A percentile compares a stretch with the other conserved stretches of the same genome.
Evolutionary conservation across 805 yeast genomes (phyloP).

Genomic region (Starmera pachycereana): DNA sequence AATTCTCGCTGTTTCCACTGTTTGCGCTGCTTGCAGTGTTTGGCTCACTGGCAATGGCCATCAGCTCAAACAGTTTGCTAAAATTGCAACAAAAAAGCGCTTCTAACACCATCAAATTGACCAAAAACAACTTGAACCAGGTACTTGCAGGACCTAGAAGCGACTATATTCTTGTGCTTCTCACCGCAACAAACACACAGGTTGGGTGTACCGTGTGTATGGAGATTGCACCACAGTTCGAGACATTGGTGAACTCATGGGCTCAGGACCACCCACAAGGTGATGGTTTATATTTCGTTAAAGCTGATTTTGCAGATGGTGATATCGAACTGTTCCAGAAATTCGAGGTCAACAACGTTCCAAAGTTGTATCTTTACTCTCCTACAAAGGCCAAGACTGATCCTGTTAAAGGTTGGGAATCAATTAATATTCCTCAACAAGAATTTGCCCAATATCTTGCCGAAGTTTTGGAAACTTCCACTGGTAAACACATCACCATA

Average conservation of each 20-base stretch:
- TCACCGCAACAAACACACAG: constrained; percentile 66
- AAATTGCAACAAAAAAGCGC: constrained; percentile 19
- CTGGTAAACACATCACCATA: constrained; percentile 15
- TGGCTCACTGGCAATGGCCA: background rate
- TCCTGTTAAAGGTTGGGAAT: constrained; percentile 18
- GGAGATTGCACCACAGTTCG: constrained; percentile 57
- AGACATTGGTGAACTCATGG: constrained; percentile 56
- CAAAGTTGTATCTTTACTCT: constrained; percentile 55
- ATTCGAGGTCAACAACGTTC: constrained; percentile 58
- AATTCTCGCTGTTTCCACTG: background rate
- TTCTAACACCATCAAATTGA: constrained; percentile 34
- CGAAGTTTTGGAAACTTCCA: constrained; percentile 15
- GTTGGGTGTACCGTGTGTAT: constrained; percentile 72
- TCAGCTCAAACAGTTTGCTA: constrained; percentile 11
- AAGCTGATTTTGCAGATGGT: constrained; percentile 59
- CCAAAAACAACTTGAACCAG: constrained; percentile 48
- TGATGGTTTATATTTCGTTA: constrained; percentile 55
- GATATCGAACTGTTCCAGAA: constrained; percentile 33
- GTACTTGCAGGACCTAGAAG: constrained; percentile 53
- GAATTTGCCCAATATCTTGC: constrained; percentile 23
- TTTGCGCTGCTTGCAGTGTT: background rate
- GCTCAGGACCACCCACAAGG: constrained; percentile 44
- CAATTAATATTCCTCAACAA: constrained; percentile 21
- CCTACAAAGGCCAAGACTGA: constrained; percentile 39
- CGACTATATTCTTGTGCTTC: constrained; percentile 55